A percentile compares a stretch with the other conserved stretches of the same genome.
phyloP scores from a whole-genome alignment of 441 rosid genomes.

The Kokia cookei region DNA sequence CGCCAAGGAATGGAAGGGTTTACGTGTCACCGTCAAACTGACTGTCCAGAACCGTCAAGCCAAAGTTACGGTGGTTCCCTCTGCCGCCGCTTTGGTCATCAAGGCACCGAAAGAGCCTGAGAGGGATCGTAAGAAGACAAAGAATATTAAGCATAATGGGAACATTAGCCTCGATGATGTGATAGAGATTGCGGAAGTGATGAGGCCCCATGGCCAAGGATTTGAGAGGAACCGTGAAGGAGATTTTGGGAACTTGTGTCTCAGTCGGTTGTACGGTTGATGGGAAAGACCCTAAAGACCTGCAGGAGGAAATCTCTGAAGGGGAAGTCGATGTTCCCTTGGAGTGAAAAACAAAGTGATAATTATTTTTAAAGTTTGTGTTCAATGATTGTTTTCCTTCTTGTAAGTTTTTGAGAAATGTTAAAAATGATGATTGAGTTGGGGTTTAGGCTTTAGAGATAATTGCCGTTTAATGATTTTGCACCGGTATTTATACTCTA shows the following conservation, averaged over 20 bases:
- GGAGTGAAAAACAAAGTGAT: constrained; percentile 20
- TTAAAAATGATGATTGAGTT: background rate
- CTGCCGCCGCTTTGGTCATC: constrained; percentile 75
- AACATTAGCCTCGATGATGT: constrained; percentile 75
- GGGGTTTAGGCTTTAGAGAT: background rate
- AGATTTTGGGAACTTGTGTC: constrained; percentile 80
- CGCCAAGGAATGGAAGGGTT: constrained; percentile 86
- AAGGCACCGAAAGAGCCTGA: constrained; percentile 84
- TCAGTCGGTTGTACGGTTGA: constrained; percentile 83
- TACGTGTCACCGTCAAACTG: constrained; percentile 73
- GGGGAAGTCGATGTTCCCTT: constrained; percentile 65
- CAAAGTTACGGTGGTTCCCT: constrained; percentile 76
- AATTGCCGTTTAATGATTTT: too few relatives aligned
- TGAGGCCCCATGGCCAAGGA: constrained; percentile 80
- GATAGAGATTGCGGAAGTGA: constrained; percentile 72
- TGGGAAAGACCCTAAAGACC: constrained; percentile 71
- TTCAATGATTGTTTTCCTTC: constrained; percentile 9
- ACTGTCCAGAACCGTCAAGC: constrained; percentile 90
- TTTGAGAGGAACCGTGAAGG: constrained; percentile 67
- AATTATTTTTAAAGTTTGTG: background rate
- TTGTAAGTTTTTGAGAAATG: constrained; percentile 25
- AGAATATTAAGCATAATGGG: constrained; percentile 73
- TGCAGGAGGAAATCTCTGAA: constrained; percentile 65
- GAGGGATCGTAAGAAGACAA: constrained; percentile 79
- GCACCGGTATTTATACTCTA: background rate